Base-by-base conservation (phyloP, 306 rosid genomes). In the Cyamopsis tetragonoloba region DNA sequence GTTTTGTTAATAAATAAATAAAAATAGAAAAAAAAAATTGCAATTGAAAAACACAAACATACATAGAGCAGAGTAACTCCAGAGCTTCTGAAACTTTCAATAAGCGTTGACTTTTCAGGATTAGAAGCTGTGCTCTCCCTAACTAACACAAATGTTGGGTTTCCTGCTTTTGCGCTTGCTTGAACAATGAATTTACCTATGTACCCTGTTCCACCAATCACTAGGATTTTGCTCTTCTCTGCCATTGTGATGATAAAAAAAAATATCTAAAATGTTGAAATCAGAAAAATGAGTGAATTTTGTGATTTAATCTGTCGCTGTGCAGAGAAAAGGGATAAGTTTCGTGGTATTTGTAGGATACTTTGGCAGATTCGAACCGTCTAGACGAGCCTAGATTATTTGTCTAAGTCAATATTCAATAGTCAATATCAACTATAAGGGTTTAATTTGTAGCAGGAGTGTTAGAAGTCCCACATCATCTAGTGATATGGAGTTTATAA, bases 181-280 rank as follows among this genome's bases (percentile, higher is more conserved):
- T 70, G 58, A 14, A 82, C 70, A 23, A 82, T 13, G 80, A 31
- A 77, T 49, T 81, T 80, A 68, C 75, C 80, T 0, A 77, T 57
- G 71, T 62, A 81, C 9, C 83, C 78, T 19, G 80, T 78, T 50
- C 71, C 83, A 57, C 86, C 80, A 4, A 82, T 30, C 19, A 78
- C 35, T 38, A 82, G 32, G 73, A 82, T 74, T 49, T 70, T 82
- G 67, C 86, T 74, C 58, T 75, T 79, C 41, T 5, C 41, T 38
- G 80, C 80, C 80, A 74, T 79, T 1, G 12, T 3, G 6, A 19
- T 3, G 31, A 10, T 9, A 17, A 66, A 3, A 7, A 11, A 38
- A 7, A n/a, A n/a, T n/a, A n/a, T n/a, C 19, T 48, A 14, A 10
- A 7, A 57, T 31, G 5, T 32, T n/a, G 3, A 18, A 58, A 46